Conservation (phyloP, 1,284 basidiomycete species). For the Trametes polyzona region DNA sequence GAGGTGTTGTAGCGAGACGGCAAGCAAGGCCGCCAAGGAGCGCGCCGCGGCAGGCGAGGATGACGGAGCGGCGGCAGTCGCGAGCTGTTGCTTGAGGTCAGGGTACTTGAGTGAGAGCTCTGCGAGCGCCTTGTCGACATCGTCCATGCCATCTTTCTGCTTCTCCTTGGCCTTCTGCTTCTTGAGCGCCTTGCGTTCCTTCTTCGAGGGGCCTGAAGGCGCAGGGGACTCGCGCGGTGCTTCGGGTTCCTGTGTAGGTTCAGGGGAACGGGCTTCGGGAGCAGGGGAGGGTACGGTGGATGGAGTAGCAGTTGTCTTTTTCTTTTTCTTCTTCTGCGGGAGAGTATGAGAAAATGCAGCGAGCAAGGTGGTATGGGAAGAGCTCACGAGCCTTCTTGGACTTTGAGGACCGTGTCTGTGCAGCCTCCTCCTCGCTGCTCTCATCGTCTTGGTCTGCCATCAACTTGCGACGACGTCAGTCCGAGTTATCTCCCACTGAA, state of each 20-base stretch:
- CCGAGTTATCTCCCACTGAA: background rate
- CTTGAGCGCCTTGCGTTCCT: slow-evolving; percentile 51
- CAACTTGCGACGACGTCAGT: slow-evolving; percentile 6
- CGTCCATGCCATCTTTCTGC: slow-evolving; percentile 66
- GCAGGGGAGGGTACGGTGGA: slow-evolving; percentile 17
- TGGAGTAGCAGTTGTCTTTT: slow-evolving; percentile 32
- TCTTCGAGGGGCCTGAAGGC: slow-evolving; percentile 32
- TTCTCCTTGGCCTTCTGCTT: slow-evolving; percentile 64
- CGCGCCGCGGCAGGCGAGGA: slow-evolving; percentile 29
- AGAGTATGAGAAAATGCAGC: background rate
- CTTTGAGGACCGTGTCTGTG: slow-evolving; percentile 35
- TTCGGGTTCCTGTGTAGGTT: background rate
- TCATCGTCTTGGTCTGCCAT: slow-evolving; percentile 40
- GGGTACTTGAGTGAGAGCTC: slow-evolving; percentile 81
- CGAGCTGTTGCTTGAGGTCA: slow-evolving; percentile 48
- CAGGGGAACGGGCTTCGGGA: background rate
- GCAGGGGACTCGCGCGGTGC: slow-evolving; percentile 30
- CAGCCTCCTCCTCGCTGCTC: slow-evolving; percentile 35
- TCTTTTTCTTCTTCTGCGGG: slow-evolving; percentile 57
- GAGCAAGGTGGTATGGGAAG: background rate
- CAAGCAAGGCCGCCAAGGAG: slow-evolving; percentile 60
- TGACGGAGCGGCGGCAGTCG: slow-evolving; percentile 19
- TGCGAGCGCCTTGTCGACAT: slow-evolving; percentile 81
- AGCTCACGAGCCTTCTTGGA: slow-evolving; percentile 49
- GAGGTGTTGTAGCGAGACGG: slow-evolving; percentile 77